These are phyloP conservation scores for Fonsecaea nubica DNA, from an alignment of 2,329 filamentous ascomycete genomes.

Conservation along the genomic window DNA sequence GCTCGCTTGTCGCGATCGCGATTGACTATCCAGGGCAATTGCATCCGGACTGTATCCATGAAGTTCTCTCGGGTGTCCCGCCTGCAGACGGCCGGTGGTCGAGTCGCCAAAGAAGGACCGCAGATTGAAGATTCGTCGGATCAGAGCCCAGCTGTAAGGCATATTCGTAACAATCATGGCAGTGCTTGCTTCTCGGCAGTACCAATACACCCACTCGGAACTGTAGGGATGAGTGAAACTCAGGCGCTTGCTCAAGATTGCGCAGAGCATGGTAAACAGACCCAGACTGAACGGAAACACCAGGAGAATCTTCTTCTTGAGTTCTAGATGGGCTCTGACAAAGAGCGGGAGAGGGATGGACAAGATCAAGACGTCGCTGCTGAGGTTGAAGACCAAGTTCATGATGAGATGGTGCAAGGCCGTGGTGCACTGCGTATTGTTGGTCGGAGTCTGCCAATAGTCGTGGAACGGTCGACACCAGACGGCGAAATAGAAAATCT, in stretches of 20 bases:
- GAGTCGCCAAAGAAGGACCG: constrained; percentile 43
- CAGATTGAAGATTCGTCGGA: constrained; percentile 56
- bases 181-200: constrained; percentile 65
- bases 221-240: constrained; percentile 65
- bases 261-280: constrained; percentile 62
- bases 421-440: constrained; percentile 53
- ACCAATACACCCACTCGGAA: constrained; percentile 65
- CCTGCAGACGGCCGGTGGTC: constrained; percentile 28
- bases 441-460: constrained; percentile 60
- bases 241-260: constrained; percentile 67
- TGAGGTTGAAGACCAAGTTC: constrained; percentile 57
- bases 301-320: constrained; percentile 60
- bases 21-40: constrained; percentile 19
- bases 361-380: constrained; percentile 55
- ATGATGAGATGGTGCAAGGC: constrained; percentile 58
- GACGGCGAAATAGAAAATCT: constrained; percentile 59
- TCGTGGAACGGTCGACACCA: constrained; percentile 62
- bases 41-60: constrained; percentile 29
- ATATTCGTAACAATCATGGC: constrained; percentile 67
- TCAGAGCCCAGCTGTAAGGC: constrained; percentile 65
- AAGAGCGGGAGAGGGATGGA: constrained; percentile 56
- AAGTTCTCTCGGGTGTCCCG: constrained; percentile 25
- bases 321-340: constrained; percentile 49
- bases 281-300: constrained; percentile 64
- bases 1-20: constrained; percentile 25